Conservation (phyloP, 306 rosid genomes). For the Corylus heterophylla region DNA sequence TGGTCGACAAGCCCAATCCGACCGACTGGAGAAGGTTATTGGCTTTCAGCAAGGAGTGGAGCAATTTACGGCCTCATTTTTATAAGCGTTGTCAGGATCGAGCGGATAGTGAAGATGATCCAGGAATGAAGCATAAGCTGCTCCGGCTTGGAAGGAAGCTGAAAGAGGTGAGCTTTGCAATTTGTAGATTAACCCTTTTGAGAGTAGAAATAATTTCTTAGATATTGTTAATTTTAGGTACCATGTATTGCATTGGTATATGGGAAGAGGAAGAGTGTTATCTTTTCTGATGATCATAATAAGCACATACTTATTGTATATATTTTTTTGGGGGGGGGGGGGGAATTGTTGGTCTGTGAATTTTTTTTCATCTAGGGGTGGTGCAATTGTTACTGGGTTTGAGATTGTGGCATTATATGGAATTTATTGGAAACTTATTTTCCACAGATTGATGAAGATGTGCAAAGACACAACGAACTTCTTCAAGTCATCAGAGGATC, state of each 20-base stretch:
- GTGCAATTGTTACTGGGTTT: slow-evolving; percentile 5
- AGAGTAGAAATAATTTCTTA: not conserved
- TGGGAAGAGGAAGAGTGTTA: too few relatives aligned
- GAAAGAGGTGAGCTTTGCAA: slow-evolving; percentile 59
- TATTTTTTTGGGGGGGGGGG: not conserved
- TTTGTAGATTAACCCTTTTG: not conserved
- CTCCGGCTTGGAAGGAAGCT: slow-evolving; percentile 82
- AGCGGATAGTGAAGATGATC: slow-evolving; percentile 57
- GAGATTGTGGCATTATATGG: not conserved
- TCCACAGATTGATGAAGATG: slow-evolving; percentile 81
- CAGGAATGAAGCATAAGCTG: slow-evolving; percentile 65
- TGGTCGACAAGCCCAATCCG: slow-evolving; percentile 86
- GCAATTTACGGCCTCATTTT: slow-evolving; percentile 72
- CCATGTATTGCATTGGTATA: not conserved
- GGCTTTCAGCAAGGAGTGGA: slow-evolving; percentile 86
- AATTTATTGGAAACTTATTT: slow-evolving; percentile 17
- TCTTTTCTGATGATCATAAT: not conserved
- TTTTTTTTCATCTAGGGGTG: not conserved
- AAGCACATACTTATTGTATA: not conserved
- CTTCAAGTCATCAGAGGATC: slow-evolving; percentile 50
- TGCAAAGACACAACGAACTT: slow-evolving; percentile 80
- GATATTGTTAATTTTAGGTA: not conserved
- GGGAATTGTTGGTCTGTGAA: not conserved
- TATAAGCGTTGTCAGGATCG: slow-evolving; percentile 55
- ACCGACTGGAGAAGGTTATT: slow-evolving; percentile 84